Conservation (phyloP, 306 rosid genomes). For the Alnus rubra region DNA sequence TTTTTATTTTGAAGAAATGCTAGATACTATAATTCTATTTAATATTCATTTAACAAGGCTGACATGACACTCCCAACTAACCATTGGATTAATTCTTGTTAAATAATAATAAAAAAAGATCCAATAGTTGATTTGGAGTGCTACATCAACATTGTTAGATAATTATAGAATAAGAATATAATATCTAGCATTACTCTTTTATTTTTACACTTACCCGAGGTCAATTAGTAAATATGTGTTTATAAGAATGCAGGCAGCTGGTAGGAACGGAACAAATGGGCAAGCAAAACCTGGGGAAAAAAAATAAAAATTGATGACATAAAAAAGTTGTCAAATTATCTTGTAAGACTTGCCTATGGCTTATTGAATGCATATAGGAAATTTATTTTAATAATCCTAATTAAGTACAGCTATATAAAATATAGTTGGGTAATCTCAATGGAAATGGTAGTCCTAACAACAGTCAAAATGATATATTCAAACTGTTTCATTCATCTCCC, state of each 20-base stretch:
- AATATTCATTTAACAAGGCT: no score
- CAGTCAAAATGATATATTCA: not conserved
- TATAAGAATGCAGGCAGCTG: slow-evolving; percentile 65
- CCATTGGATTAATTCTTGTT: no score
- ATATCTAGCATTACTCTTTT: not conserved
- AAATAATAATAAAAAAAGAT: no score
- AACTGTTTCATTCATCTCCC: not conserved
- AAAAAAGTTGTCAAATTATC: slow-evolving; percentile 1
- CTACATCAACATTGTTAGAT: no score
- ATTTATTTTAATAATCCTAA: not conserved
- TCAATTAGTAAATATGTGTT: slow-evolving; percentile 64
- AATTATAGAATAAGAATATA: no score
- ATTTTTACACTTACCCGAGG: slow-evolving; percentile 61
- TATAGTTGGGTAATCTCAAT: not conserved
- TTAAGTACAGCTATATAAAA: not conserved
- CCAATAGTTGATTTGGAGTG: no score
- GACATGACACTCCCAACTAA: no score
- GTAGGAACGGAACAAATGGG: slow-evolving; percentile 72
- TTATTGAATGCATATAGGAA: slow-evolving; percentile 2
- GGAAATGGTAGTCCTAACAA: not conserved
- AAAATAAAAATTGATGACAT: slow-evolving; percentile 11
- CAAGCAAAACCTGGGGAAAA: slow-evolving; percentile 60
- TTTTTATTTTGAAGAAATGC: no score
- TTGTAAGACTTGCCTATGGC: slow-evolving; percentile 13
- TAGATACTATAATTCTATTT: no score